These are phyloP conservation scores for Quercus tomentella DNA, from an alignment of 331 rosid species.

Conservation along the genomic window DNA sequence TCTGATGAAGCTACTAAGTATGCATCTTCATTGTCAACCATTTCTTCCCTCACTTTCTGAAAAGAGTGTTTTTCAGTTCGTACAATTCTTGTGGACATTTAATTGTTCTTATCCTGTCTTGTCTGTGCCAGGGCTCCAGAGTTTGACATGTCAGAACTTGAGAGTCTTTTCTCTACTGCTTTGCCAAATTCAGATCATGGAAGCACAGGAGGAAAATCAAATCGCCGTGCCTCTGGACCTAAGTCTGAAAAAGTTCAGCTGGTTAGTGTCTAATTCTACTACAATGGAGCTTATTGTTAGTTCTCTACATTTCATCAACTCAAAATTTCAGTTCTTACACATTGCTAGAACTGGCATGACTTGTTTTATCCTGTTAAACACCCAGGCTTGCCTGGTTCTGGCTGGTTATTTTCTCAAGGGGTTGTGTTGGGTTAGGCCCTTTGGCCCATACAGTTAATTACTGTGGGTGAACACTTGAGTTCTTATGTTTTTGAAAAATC, in stretches of 20 bases:
- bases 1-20: constrained; percentile 79
- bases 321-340: constrained; percentile 11
- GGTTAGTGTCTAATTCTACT: constrained; percentile 35
- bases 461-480: constrained; percentile 3
- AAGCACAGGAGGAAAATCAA: constrained; percentile 46
- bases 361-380: constrained; percentile 12
- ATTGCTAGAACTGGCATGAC: not conserved
- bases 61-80: not conserved
- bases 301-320: not conserved
- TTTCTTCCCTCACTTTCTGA: constrained; percentile 17
- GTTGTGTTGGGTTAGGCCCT: constrained; percentile 4
- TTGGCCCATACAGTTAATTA: not conserved
- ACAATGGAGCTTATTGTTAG: not conserved
- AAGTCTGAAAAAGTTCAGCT: constrained; percentile 86
- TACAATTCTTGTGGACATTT: constrained; percentile 4
- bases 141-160: constrained; percentile 96
- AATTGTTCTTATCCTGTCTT: constrained; percentile 11
- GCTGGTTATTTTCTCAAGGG: not conserved
- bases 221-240: constrained; percentile 44
- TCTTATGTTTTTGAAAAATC: not conserved
- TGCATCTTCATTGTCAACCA: constrained; percentile 15
- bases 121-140: constrained; percentile 84
- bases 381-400: not conserved
- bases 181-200: constrained; percentile 54
- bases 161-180: constrained; percentile 77